Evolutionary conservation across 306 rosid genomes (phyloP).

Genomic region (Alnus rubra): DNA sequence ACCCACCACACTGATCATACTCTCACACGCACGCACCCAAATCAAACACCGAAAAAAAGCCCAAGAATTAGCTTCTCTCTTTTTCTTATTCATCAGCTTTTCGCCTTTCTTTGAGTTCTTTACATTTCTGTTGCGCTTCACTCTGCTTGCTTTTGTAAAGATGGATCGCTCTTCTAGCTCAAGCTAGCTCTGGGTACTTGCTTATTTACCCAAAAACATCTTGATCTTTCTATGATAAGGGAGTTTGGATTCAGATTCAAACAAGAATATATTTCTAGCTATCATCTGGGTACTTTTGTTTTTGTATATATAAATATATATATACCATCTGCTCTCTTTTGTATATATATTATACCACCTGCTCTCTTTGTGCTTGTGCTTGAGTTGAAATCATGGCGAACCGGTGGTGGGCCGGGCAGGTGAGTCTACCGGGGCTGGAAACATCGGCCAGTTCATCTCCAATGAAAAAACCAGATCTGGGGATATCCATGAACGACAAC

Average conservation of each 20-base stretch:
- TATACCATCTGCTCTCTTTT: too few relatives aligned
- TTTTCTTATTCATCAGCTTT: neutral
- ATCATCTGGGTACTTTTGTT: neutral
- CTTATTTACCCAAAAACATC: neutral
- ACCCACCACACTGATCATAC: neutral
- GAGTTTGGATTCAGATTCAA: constrained; percentile 8
- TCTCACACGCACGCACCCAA: neutral
- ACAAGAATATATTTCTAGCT: neutral
- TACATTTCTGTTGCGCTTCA: neutral
- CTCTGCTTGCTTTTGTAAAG: neutral
- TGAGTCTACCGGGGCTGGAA: constrained; percentile 53
- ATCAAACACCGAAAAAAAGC: neutral
- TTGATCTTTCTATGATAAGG: neutral
- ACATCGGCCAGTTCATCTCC: constrained; percentile 37
- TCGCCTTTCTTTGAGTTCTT: neutral
- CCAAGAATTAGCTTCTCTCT: neutral
- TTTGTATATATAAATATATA: too few relatives aligned
- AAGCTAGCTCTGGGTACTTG: neutral
- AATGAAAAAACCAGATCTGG: constrained; percentile 68
- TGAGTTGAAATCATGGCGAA: constrained; percentile 54
- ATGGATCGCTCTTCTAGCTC: neutral
- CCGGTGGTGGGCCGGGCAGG: constrained; percentile 81
- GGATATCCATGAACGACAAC: constrained; percentile 60
- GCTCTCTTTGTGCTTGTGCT: neutral
- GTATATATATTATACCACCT: too few relatives aligned